Base-by-base conservation (phyloP, 495 filamentous ascomycete species). In the Penicillium arizonense region DNA sequence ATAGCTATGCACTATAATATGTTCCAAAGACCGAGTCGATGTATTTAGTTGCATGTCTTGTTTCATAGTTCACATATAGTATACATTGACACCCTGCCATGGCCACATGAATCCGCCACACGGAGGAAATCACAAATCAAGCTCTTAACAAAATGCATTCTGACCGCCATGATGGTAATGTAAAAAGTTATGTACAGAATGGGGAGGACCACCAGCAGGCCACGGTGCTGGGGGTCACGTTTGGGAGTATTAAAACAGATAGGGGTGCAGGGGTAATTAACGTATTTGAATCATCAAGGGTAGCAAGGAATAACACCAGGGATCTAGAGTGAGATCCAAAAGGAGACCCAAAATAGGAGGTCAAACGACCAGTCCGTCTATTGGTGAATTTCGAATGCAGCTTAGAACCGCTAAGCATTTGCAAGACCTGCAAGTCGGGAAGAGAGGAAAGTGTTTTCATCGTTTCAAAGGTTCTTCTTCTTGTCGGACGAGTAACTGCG, bases 401-500 rank as follows among this genome's bases (percentile, higher is more conserved):
- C 16, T n/a, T 12, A 18, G 46, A 37, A 39, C 46, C 46, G 36
- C 12, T 33, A 47, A 47, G 45, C 28, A 54, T 42, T 39, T 10
- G 46, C 36, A 20, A 16, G 46, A 35, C 11, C 24, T 6, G 11
- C 20, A 30, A 34, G 10, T 40, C 43, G 34, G 7, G 33, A 44
- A 26, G 42, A 50, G 39, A 7, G 2, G 24, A n/a, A 9, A n/a
- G 13, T 9, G 4, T 30, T 30, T 18, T 30, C 6, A 20, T 42
- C 12, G 5, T 33, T 44, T 65, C 40, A 65, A 28, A 62, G 47
- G 50, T 56, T 43, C 52, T 53, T 57, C 57, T 82, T 81, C 64
- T 78, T 79, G 20, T 69, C 67, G 7, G 72, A 67, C 26, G 77
- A 71, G 65, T 96, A 96, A 18, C 67, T 77, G 59, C 91, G 79